phyloP scores from a whole-genome alignment of 129 eudicot genomes.

The Apium graveolens region DNA sequence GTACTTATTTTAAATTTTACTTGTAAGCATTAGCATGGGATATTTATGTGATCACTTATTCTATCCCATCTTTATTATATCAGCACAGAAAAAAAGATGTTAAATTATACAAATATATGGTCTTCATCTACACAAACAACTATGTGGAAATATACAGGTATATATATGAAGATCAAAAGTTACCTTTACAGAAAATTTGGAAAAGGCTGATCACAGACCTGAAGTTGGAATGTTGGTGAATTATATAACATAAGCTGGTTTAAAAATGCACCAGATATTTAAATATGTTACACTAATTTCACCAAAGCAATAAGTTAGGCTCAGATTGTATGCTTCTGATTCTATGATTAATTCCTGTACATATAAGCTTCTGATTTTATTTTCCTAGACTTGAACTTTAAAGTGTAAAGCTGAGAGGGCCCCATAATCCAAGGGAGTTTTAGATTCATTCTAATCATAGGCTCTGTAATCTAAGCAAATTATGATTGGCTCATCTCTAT shows the following conservation, averaged over 20 bases:
- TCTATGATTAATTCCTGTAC: slow-evolving; percentile 28
- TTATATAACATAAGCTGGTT: not conserved
- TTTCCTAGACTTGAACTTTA: slow-evolving; percentile 35
- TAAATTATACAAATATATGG: not conserved
- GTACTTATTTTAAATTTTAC: too few relatives aligned
- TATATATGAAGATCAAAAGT: not conserved
- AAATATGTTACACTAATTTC: not conserved
- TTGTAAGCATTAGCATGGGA: too few relatives aligned
- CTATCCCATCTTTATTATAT: not conserved
- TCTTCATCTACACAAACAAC: not conserved
- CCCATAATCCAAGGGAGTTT: slow-evolving; percentile 51
- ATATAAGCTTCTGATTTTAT: slow-evolving; percentile 19
- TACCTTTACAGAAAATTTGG: not conserved
- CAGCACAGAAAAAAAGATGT: not conserved
- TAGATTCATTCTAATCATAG: slow-evolving; percentile 74
- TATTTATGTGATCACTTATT: too few relatives aligned
- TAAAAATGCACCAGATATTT: not conserved
- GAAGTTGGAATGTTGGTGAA: not conserved
- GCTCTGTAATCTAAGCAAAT: slow-evolving; percentile 41
- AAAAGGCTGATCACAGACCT: not conserved
- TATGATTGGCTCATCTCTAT: too few relatives aligned
- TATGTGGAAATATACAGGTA: not conserved
- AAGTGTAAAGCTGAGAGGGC: slow-evolving; percentile 54
- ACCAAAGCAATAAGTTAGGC: slow-evolving; percentile 9
- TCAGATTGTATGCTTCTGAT: slow-evolving; percentile 26